A percentile compares a stretch with the other conserved stretches of the same genome.
Evolutionary conservation across 257 asterid species (phyloP).

Genomic region (Leonotis leonurus): DNA sequence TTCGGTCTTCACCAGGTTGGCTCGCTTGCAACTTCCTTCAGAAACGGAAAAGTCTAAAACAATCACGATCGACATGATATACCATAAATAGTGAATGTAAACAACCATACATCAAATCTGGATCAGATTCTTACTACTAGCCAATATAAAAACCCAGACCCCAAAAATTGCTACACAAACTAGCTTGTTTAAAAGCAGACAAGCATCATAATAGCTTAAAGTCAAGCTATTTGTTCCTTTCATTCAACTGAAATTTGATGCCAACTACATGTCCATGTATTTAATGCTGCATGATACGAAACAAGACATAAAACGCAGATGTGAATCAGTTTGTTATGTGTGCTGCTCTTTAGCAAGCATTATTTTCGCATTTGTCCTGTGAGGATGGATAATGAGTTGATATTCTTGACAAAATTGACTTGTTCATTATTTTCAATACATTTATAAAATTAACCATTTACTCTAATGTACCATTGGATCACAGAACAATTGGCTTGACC

Average conservation of each 20-base stretch:
- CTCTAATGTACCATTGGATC: slow-evolving; percentile 12
- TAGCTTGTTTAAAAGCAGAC: not conserved
- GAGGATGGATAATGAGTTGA: not conserved
- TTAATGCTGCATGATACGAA: not conserved
- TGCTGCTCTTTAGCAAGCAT: too few relatives aligned
- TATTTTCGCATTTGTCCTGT: slow-evolving; percentile 1
- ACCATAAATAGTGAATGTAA: too few relatives aligned
- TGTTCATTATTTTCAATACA: not conserved
- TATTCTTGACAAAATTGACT: not conserved
- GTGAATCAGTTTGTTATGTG: not conserved
- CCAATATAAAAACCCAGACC: too few relatives aligned
- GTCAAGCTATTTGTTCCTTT: not conserved
- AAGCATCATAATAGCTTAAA: not conserved
- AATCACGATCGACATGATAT: too few relatives aligned
- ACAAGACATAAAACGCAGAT: slow-evolving; percentile 2
- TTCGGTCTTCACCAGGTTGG: not conserved
- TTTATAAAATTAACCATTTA: slow-evolving; percentile 3
- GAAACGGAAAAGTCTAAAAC: too few relatives aligned
- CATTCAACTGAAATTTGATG: not conserved
- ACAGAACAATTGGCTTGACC: slow-evolving; percentile 32
- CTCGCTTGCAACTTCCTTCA: not conserved
- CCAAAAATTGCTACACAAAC: too few relatives aligned
- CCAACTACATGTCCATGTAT: not conserved
- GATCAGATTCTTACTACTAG: too few relatives aligned
- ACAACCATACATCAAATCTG: not conserved